These are phyloP conservation scores for Blastomyces parvus DNA, from an alignment of 2,329 filamentous ascomycete species.

Conservation along the genomic window DNA sequence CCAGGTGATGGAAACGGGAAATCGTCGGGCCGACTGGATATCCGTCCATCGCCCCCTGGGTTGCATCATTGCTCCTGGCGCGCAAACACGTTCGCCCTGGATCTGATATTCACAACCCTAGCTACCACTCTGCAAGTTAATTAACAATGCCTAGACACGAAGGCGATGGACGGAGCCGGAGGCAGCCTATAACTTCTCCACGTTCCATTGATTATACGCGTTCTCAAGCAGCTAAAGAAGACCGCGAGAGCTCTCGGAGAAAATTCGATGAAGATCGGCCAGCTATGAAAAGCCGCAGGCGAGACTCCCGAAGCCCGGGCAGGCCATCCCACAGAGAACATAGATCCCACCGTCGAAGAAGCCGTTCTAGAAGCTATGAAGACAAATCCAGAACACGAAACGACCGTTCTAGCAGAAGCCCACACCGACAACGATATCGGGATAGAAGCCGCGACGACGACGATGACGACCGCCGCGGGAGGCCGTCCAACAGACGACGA, in stretches of 20 bases:
- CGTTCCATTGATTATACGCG: conserved; percentile 18
- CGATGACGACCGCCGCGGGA: conserved; percentile 9
- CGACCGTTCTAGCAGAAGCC: conserved; percentile 22
- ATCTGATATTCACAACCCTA: not conserved
- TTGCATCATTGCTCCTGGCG: not conserved
- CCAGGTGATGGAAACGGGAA: not conserved
- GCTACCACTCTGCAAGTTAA: not conserved
- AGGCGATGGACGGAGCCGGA: conserved; percentile 18
- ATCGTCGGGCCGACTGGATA: conserved; percentile 3
- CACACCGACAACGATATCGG: conserved; percentile 22
- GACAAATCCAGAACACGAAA: conserved; percentile 19
- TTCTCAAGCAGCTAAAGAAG: conserved; percentile 19
- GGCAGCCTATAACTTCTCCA: conserved; percentile 18
- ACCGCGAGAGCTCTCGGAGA: conserved; percentile 12
- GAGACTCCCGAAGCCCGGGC: conserved; percentile 12
- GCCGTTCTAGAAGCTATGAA: conserved; percentile 9
- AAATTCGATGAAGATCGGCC: conserved; percentile 9
- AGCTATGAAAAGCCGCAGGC: conserved; percentile 2
- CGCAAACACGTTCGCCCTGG: not conserved
- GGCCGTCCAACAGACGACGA: conserved; percentile 19
- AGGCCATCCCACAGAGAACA: conserved; percentile 10
- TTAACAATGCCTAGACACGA: conserved; percentile 22
- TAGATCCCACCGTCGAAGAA: conserved; percentile 11
- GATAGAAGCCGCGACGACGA: conserved; percentile 17
- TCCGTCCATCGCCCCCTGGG: not conserved